Evolutionary conservation across 768 basidiomycete genomes (phyloP), one percentile per base, ranked within the genome.

Genomic region (Pleurotus giganteus): DNA sequence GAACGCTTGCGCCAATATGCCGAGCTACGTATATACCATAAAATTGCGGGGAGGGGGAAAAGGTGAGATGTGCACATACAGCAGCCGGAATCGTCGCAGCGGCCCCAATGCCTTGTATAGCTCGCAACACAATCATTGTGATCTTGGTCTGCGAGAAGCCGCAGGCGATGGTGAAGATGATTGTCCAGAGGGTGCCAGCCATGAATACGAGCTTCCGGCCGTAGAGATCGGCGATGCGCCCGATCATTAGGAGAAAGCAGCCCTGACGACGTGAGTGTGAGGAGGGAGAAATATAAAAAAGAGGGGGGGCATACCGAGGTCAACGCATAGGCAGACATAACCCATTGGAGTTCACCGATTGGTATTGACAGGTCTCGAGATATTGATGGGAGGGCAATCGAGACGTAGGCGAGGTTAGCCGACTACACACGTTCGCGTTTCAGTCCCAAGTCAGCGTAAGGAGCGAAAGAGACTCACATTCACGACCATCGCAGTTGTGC

Each of bases 1-100:
- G 66, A 95, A 96, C 0, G 84, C 73, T 44, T 87, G 79, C 0
- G 94, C 93, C 29, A 96, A 77, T 55, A 91, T 94, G 0, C 94
- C 93, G 1, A 94, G 65, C 84, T 91, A 57, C 13, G n/a, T 12
- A 39, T 47, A 3, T 7, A 15, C 29, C 31, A 9, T 19, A 15
- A 43, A 34, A 26, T 47, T 37, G 19, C 53, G 19, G 17, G 27
- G 15, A 9, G n/a, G 27, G 21, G 24, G 27, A 47, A 41, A 19
- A 17, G 56, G 63, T 15, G 36, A 27, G n/a, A 9, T 21, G 76
- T 32, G 7, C 31, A 63, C 72, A 58, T 47, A 89, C 88, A 9
- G 84, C 76, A 13, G 90, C 81, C 4, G 91, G 91, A 13, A 91
- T 82, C 4, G 79, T 78, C 0, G 90, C 91, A 0, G 91, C 89